Evolutionary conservation across 2,329 filamentous ascomycete species (phyloP).

Genomic region (Ambrosiella cleistominuta): DNA sequence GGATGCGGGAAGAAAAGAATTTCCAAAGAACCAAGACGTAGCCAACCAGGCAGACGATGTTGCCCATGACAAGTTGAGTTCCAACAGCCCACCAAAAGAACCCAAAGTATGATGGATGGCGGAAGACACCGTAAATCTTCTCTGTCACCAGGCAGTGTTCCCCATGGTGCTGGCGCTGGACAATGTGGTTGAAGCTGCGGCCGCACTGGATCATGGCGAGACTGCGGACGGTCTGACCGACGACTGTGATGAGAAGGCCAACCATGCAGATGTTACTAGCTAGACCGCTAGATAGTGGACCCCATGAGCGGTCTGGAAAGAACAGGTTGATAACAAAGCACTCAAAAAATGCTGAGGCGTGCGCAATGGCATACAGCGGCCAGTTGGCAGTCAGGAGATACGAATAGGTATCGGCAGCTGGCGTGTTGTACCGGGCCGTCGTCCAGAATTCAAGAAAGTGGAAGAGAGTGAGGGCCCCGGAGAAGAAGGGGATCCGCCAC

Average conservation of each 20-base stretch:
- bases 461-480: slow-evolving; percentile 54
- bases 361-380: slow-evolving; percentile 65
- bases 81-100: slow-evolving; percentile 99
- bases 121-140: slow-evolving; percentile 57
- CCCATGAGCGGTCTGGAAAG: slow-evolving; percentile 32
- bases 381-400: slow-evolving; percentile 81
- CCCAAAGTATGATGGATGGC: slow-evolving; percentile 91
- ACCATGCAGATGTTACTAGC: neutral
- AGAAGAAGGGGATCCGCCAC: slow-evolving; percentile 51
- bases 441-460: slow-evolving; percentile 96
- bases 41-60: slow-evolving; percentile 55
- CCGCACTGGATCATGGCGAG: slow-evolving; percentile 79
- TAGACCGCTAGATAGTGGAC: slow-evolving; percentile 22
- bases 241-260: slow-evolving; percentile 44
- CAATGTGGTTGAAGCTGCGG: slow-evolving; percentile 76
- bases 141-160: slow-evolving; percentile 67
- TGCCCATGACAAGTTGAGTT: slow-evolving; percentile 79
- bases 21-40: slow-evolving; percentile 65
- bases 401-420: slow-evolving; percentile 49
- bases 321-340: slow-evolving; percentile 43
- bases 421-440: slow-evolving; percentile 69
- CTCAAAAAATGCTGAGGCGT: slow-evolving; percentile 57
- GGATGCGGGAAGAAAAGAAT: slow-evolving; percentile 65
- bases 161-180: slow-evolving; percentile 50
- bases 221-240: slow-evolving; percentile 63